phyloP scores from a whole-genome alignment of 106 monocot genomes.

The Xerophyta viscosa region DNA sequence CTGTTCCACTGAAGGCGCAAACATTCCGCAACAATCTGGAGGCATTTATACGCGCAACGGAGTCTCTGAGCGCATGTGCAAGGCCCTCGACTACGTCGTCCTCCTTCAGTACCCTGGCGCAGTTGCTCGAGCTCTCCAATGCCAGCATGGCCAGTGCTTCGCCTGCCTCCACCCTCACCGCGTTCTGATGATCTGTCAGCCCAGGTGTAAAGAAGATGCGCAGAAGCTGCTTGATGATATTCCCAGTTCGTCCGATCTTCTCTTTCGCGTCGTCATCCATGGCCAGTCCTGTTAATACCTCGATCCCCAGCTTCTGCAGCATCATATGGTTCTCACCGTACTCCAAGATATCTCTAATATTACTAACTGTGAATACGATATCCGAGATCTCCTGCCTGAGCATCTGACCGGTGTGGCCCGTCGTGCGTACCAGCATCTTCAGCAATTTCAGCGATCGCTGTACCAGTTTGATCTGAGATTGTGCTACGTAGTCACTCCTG shows the following conservation, averaged over 20 bases:
- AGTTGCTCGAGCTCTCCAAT: conserved; percentile 16
- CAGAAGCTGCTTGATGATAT: conserved; percentile 38
- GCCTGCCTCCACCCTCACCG: conserved; percentile 35
- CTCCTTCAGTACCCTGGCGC: conserved; percentile 12
- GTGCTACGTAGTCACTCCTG: conserved; percentile 6
- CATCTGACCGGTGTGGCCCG: conserved; percentile 36
- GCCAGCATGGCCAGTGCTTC: conserved; percentile 29
- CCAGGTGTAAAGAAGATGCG: conserved; percentile 17
- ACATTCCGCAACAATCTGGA: conserved; percentile 21
- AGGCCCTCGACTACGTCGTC: conserved; percentile 4
- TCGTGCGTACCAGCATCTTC: conserved; percentile 24
- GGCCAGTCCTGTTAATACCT: conserved; percentile 47
- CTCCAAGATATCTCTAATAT: conserved; percentile 50
- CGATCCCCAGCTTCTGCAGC: conserved; percentile 48
- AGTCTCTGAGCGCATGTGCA: conserved; percentile 8
- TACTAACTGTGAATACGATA: conserved; percentile 51
- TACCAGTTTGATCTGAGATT: conserved; percentile 30
- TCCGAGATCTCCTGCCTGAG: conserved; percentile 37
- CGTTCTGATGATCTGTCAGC: conserved; percentile 10
- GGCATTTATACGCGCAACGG: conserved; percentile 3
- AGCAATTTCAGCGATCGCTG: conserved; percentile 37
- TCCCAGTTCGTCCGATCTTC: conserved; percentile 48
- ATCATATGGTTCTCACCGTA: conserved; percentile 42
- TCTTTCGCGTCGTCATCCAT: conserved; percentile 51
- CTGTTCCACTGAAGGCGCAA: conserved; percentile 11